These are phyloP conservation scores for Pseudogymnoascus sp. DNA, from an alignment of 2,329 filamentous ascomycete species.

Conservation along the genomic window DNA sequence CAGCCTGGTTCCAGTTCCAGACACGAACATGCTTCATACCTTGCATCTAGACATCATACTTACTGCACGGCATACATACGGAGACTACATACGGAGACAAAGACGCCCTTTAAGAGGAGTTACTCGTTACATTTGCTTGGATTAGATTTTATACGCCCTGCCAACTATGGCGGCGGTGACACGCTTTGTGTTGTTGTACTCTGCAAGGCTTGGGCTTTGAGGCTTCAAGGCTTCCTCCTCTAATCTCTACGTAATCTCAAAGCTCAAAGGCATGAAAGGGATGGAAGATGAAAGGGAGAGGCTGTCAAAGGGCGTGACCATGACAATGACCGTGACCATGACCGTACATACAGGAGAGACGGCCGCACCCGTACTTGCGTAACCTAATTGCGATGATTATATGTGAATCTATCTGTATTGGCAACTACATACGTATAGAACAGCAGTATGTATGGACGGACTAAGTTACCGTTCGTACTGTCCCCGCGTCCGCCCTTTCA, in stretches of 20 bases:
- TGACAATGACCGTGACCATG: neutral
- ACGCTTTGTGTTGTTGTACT: neutral
- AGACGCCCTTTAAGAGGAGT: neutral
- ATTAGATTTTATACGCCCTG: neutral
- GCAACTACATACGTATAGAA: too few relatives aligned
- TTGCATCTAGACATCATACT: neutral
- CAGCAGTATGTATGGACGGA: too few relatives aligned
- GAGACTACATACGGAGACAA: neutral
- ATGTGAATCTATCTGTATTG: too few relatives aligned
- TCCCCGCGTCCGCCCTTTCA: neutral
- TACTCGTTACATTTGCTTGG: too few relatives aligned
- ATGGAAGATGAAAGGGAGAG: neutral
- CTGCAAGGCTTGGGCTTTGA: neutral
- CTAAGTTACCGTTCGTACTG: too few relatives aligned
- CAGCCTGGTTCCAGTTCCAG: too few relatives aligned
- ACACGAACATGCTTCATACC: neutral
- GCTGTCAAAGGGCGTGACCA: neutral
- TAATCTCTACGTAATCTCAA: neutral
- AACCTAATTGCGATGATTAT: too few relatives aligned
- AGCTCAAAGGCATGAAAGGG: neutral
- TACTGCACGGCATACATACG: neutral
- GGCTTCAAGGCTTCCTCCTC: neutral
- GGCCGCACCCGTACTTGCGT: neutral
- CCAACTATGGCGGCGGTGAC: neutral
- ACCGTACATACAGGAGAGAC: neutral